Conservation (phyloP, 257 asterid genomes). For the Solanum pennellii region DNA sequence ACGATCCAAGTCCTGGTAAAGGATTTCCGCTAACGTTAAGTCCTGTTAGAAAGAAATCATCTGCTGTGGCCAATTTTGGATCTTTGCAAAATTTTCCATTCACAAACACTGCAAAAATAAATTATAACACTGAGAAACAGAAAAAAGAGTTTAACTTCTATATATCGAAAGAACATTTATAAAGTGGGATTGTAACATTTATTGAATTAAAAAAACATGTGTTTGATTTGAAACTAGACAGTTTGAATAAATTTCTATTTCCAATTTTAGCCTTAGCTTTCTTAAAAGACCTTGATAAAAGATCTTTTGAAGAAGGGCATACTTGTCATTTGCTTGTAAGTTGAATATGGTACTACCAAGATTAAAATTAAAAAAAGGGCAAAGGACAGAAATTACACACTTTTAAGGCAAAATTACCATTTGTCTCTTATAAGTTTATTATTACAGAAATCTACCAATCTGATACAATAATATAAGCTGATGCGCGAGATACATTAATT, state of each 20-base stretch:
- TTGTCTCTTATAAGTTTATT: no score
- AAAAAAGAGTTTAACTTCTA: neutral
- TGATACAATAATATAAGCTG: no score
- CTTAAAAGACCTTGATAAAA: neutral
- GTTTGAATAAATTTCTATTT: neutral
- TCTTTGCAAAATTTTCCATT: slow-evolving; percentile 3
- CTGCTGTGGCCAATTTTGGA: neutral
- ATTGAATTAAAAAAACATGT: neutral
- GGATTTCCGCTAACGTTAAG: neutral
- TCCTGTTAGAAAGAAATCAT: neutral
- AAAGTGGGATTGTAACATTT: neutral
- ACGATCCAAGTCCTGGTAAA: neutral
- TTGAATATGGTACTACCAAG: neutral
- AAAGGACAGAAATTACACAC: rapidly evolving
- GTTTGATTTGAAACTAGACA: neutral
- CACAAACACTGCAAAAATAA: neutral
- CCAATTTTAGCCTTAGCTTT: neutral
- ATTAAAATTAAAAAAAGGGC: neutral
- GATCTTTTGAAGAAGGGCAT: neutral
- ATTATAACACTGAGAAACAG: neutral
- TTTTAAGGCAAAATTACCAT: no score
- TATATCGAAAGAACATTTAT: neutral
- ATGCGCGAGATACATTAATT: no score
- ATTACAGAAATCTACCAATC: no score
- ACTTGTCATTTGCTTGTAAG: neutral